A percentile compares a stretch with the other conserved stretches of the same genome.
Conservation (phyloP, 1,139 yeast genomes). For the Meyerozyma smithsonii region DNA sequence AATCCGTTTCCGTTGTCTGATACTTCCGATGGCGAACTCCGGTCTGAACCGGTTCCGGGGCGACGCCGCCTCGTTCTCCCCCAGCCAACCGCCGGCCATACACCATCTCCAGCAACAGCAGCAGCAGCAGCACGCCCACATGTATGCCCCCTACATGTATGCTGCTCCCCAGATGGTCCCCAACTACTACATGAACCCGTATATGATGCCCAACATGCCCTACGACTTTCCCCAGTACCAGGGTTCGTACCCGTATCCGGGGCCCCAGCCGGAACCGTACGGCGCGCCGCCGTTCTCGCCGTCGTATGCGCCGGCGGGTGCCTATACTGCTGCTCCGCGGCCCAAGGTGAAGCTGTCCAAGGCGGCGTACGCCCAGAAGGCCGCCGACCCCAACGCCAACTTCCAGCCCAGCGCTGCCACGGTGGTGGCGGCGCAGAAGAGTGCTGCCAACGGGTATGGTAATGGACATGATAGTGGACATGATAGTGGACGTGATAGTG, state of each 20-base stretch:
- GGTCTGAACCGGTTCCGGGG: constrained; percentile 40
- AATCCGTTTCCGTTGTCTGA: too few relatives aligned
- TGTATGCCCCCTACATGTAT: constrained; percentile 2
- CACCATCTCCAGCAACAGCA: constrained; percentile 7
- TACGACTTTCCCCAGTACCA: background rate
- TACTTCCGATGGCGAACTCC: constrained; percentile 12
- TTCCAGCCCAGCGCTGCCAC: constrained; percentile 1
- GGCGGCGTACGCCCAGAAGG: constrained; percentile 1
- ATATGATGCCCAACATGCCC: background rate
- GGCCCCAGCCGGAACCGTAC: background rate
- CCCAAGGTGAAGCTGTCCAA: constrained; percentile 1
- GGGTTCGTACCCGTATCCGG: background rate
- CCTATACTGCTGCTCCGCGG: background rate
- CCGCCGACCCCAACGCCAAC: constrained; percentile 3
- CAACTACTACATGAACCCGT: constrained; percentile 2
- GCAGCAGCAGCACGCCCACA: constrained; percentile 2
- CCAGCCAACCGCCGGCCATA: constrained; percentile 21
- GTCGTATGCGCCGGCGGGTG: background rate
- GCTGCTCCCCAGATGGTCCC: constrained; percentile 1
- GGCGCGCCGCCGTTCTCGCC: constrained; percentile 1
- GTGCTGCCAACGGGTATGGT: constrained; percentile 6
- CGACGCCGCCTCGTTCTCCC: constrained; percentile 40
- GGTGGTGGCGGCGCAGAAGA: constrained; percentile 1
- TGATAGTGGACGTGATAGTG: background rate
- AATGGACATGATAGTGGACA: constrained; percentile 4